These are phyloP conservation scores for Colletotrichum falcatum DNA, from an alignment of 2,329 filamentous ascomycete genomes.

Conservation along the genomic window DNA sequence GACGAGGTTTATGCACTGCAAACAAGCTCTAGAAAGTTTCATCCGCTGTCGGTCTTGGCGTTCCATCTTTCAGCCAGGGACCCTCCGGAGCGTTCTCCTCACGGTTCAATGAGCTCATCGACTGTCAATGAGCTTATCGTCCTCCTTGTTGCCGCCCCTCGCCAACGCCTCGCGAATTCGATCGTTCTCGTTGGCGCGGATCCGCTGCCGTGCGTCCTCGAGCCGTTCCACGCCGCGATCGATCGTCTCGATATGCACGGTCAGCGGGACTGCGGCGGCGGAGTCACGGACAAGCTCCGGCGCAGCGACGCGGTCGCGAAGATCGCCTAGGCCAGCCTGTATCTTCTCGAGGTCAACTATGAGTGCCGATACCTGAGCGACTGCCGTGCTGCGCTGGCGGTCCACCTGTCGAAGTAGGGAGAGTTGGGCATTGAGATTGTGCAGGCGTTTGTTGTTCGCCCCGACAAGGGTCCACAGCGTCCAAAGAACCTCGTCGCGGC, in stretches of 20 bases:
- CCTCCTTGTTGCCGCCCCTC: constrained; percentile 56
- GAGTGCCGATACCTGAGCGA: constrained; percentile 75
- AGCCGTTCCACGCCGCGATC: constrained; percentile 78
- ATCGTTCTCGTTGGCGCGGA: constrained; percentile 70
- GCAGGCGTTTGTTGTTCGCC: constrained; percentile 71
- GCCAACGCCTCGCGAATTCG: constrained; percentile 64
- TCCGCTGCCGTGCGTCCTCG: constrained; percentile 71
- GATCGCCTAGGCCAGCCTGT: constrained; percentile 75
- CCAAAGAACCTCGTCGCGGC: constrained; percentile 75
- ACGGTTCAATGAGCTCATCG: no score
- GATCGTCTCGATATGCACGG: constrained; percentile 82
- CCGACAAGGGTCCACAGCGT: constrained; percentile 81
- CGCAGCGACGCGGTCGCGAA: constrained; percentile 76
- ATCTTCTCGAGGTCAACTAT: constrained; percentile 81
- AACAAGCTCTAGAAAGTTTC: neutral
- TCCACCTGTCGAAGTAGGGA: constrained; percentile 74
- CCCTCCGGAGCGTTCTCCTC: neutral
- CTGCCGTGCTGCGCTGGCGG: constrained; percentile 72
- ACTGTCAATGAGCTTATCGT: constrained; percentile 57
- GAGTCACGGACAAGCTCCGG: constrained; percentile 70
- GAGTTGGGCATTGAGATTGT: constrained; percentile 73
- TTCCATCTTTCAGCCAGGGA: neutral
- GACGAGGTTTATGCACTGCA: neutral
- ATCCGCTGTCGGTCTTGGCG: constrained; percentile 21
- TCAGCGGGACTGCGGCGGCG: constrained; percentile 68